These are phyloP conservation scores for Neurospora sp. DNA, from an alignment of 2,329 filamentous ascomycete species.

Conservation along the genomic window DNA sequence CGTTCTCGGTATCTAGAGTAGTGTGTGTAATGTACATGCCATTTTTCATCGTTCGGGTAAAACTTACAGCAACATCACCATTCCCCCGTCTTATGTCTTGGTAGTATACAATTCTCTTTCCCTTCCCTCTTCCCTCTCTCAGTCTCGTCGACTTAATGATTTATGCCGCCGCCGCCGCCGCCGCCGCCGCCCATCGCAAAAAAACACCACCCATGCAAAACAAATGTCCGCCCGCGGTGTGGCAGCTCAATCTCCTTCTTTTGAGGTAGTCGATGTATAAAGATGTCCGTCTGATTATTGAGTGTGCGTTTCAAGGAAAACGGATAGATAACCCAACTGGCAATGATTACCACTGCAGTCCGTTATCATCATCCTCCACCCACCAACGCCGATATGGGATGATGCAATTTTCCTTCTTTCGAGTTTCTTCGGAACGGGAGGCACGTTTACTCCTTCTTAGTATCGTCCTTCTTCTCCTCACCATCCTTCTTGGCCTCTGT, in stretches of 20 bases:
- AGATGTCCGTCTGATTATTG: not conserved
- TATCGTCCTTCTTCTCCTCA: conserved; percentile 15
- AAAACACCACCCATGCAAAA: not conserved
- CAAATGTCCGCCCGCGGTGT: not conserved
- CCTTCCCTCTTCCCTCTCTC: not conserved
- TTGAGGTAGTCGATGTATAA: not conserved
- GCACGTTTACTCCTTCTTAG: conserved; percentile 19
- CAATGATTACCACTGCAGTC: not conserved
- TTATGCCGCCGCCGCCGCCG: not conserved
- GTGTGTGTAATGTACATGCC: not conserved
- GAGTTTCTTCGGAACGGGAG: not conserved
- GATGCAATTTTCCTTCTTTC: not conserved
- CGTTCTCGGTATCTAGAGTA: not conserved
- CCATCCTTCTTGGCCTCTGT: conserved; percentile 13
- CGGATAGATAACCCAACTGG: not conserved
- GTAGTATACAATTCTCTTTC: not conserved
- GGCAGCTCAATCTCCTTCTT: not conserved
- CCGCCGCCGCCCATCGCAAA: not conserved
- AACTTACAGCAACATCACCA: not conserved
- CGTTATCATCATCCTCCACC: not conserved
- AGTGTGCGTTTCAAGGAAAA: not conserved
- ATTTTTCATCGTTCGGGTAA: not conserved
- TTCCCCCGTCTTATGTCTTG: not conserved
- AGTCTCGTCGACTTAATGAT: not conserved
- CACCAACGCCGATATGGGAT: not conserved